phyloP scores from a whole-genome alignment of 2,329 filamentous ascomycete genomes.

The Sporothrix protearum region DNA sequence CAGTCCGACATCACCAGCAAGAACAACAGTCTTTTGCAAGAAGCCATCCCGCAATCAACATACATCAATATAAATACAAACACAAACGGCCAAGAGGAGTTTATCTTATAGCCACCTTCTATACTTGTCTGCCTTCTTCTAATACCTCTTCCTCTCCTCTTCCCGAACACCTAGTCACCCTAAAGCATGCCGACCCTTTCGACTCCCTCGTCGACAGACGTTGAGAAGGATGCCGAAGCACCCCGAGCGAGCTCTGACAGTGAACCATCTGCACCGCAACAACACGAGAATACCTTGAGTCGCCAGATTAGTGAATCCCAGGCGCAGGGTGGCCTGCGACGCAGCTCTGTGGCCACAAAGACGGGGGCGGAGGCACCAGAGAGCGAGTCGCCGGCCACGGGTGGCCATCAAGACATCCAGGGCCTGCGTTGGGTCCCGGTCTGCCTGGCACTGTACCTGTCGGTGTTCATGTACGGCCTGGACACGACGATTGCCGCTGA shows the following conservation, averaged over 20 bases:
- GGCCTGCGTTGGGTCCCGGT: slow-evolving; percentile 5
- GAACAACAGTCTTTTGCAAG: background rate
- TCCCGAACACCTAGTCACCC: background rate
- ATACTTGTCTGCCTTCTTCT: background rate
- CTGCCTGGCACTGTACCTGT: slow-evolving; percentile 7
- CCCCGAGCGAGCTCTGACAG: background rate
- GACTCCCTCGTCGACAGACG: background rate
- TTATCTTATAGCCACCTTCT: too few relatives aligned
- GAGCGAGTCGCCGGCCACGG: background rate
- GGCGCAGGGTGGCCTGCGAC: background rate
- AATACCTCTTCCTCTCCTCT: too few relatives aligned
- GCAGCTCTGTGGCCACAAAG: background rate
- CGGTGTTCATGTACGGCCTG: slow-evolving; percentile 14
- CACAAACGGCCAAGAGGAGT: background rate
- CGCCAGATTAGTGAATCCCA: background rate
- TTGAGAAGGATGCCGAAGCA: slow-evolving; percentile 2
- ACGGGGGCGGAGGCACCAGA: background rate
- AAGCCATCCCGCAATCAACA: background rate
- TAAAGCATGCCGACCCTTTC: background rate
- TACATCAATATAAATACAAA: too few relatives aligned
- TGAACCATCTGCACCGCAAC: background rate
- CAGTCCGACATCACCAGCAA: background rate
- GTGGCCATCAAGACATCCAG: background rate
- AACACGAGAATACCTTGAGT: background rate
- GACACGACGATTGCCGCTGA: slow-evolving; percentile 35